phyloP scores from a whole-genome alignment of 345 rosid species.

The Brassica incana region DNA sequence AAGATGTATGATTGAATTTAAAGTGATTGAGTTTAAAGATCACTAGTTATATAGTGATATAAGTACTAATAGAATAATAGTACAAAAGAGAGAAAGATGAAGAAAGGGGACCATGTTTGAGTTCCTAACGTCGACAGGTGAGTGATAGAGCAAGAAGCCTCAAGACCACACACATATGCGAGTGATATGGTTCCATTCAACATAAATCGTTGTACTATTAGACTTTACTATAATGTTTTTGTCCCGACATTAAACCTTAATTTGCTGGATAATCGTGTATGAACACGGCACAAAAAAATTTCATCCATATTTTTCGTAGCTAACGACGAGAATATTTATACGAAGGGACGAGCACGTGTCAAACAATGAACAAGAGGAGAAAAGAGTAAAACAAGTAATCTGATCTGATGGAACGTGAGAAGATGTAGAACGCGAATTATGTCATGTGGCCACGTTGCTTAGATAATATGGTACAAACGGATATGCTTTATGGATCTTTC shows the following conservation, averaged over 20 bases:
- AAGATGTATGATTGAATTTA: background rate
- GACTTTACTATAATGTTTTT: slow-evolving; percentile 1
- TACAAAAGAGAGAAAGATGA: background rate
- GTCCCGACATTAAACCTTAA: slow-evolving; percentile 3
- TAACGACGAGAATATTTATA: slow-evolving; percentile 1
- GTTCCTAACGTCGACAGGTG: slow-evolving; percentile 6
- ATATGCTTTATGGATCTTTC: slow-evolving; percentile 33
- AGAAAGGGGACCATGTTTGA: slow-evolving; percentile 1
- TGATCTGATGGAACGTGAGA: slow-evolving; percentile 10
- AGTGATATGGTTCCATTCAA: slow-evolving; percentile 4
- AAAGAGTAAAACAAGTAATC: slow-evolving; percentile 22
- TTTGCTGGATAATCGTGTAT: background rate
- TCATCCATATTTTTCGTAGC: slow-evolving; percentile 5
- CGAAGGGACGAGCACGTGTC: slow-evolving; percentile 4
- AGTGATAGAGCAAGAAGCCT: slow-evolving; percentile 11
- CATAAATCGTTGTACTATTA: slow-evolving; percentile 7
- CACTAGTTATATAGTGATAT: background rate
- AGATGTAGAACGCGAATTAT: slow-evolving; percentile 14
- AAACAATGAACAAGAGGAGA: slow-evolving; percentile 16
- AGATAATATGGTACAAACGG: slow-evolving; percentile 10
- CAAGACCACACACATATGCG: slow-evolving; percentile 7
- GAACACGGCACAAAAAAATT: background rate
- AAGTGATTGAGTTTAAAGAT: background rate
- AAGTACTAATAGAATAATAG: background rate
- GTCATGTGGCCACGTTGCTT: slow-evolving; percentile 29